Conservation (phyloP, 768 basidiomycete genomes). For the Russula emetica region DNA sequence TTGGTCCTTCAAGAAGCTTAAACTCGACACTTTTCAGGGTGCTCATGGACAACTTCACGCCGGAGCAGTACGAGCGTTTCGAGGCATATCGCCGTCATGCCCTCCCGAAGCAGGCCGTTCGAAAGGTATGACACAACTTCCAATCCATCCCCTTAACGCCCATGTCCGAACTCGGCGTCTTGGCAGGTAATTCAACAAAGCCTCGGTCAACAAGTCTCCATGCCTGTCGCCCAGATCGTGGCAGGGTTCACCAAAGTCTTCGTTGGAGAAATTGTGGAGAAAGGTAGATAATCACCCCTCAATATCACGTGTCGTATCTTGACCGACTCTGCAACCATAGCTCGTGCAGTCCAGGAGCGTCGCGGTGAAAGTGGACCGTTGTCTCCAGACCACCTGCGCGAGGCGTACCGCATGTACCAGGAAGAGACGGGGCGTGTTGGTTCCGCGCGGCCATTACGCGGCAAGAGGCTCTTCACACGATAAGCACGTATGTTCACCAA, state of each 20-base stretch:
- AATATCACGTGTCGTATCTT: no score
- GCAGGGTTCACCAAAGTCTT: constrained; percentile 90
- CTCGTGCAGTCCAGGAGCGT: constrained; percentile 68
- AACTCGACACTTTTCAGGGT: constrained; percentile 46
- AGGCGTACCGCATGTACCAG: constrained; percentile 82
- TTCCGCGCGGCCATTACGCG: constrained; percentile 62
- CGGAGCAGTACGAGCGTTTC: constrained; percentile 82
- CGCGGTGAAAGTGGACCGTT: constrained; percentile 73
- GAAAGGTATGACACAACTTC: constrained; percentile 50
- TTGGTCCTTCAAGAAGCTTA: background rate
- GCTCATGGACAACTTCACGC: constrained; percentile 82
- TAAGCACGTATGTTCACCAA: constrained; percentile 14
- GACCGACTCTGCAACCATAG: constrained; percentile 37
- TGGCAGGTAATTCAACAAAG: constrained; percentile 77
- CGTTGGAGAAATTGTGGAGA: constrained; percentile 88
- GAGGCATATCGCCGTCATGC: constrained; percentile 84
- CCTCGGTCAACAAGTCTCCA: constrained; percentile 75
- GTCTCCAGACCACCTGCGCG: constrained; percentile 84
- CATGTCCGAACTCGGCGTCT: constrained; percentile 18
- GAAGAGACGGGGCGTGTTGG: constrained; percentile 78
- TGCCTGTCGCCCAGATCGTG: constrained; percentile 83
- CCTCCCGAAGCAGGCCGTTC: constrained; percentile 74
- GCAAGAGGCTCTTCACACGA: constrained; percentile 60
- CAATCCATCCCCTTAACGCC: background rate
- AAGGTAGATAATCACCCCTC: constrained; percentile 45